Evolutionary conservation across 441 rosid genomes (phyloP).

Genomic region (Kokia cookei): DNA sequence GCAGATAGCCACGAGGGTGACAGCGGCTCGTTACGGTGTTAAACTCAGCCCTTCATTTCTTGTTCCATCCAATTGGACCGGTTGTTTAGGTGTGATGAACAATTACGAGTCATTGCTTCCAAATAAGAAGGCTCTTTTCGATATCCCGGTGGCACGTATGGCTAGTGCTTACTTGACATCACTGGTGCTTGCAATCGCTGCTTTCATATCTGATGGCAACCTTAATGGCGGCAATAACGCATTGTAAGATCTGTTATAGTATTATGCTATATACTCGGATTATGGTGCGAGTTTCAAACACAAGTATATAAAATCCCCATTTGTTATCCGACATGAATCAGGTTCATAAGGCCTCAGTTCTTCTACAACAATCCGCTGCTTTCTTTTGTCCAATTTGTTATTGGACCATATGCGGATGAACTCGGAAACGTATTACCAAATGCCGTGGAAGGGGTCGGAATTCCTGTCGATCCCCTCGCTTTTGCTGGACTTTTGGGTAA

Average conservation of each 20-base stretch:
- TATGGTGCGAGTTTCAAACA: no score
- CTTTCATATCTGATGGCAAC: constrained; percentile 77
- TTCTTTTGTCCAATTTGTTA: constrained; percentile 70
- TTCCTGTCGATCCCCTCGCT: constrained; percentile 89
- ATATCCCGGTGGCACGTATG: constrained; percentile 79
- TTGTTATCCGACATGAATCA: constrained; percentile 8
- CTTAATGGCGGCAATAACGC: constrained; percentile 93
- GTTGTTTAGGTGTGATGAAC: constrained; percentile 89
- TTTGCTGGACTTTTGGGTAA: constrained; percentile 91
- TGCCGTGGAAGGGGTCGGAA: constrained; percentile 89
- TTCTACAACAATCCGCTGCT: constrained; percentile 81
- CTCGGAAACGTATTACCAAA: constrained; percentile 87
- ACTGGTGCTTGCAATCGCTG: constrained; percentile 56
- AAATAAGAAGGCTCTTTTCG: constrained; percentile 72
- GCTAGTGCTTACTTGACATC: constrained; percentile 88
- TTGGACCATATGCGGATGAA: constrained; percentile 86
- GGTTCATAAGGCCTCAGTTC: constrained; percentile 89
- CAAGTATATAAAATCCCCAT: no score
- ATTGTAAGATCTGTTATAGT: constrained; percentile 40
- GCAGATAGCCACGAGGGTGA: constrained; percentile 80
- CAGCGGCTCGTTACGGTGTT: constrained; percentile 64
- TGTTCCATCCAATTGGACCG: constrained; percentile 93
- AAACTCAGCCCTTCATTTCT: constrained; percentile 85
- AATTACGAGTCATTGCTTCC: constrained; percentile 86
- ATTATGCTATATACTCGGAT: neutral